Evolutionary conservation across 805 yeast species (phyloP).

Genomic region (Lipomyces yamanashiensis): DNA sequence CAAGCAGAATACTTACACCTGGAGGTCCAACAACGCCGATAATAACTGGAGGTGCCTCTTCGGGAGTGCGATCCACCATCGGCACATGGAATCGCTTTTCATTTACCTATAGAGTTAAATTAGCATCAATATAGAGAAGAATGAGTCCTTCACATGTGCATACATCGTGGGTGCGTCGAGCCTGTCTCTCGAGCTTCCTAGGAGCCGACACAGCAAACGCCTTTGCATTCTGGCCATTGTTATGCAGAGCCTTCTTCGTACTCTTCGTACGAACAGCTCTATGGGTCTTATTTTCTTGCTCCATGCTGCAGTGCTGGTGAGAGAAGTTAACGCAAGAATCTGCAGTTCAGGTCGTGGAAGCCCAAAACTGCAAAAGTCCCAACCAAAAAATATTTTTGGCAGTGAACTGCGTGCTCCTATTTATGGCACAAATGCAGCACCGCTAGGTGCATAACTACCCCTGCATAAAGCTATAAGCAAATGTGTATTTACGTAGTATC

Average conservation of each 20-base stretch:
- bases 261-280: conserved; percentile 51
- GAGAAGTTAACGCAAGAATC: neutral
- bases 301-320: conserved; percentile 37
- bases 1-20: conserved; percentile 52
- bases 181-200: conserved; percentile 80
- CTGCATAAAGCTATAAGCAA: conserved; percentile 1
- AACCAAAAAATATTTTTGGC: conserved; percentile 14
- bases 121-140: neutral
- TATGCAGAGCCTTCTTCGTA: conserved; percentile 53
- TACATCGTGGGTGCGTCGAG: conserved; percentile 79
- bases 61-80: conserved; percentile 96
- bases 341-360: neutral
- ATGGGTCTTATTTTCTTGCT: conserved; percentile 82
- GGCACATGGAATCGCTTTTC: conserved; percentile 93
- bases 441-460: neutral
- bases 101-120: conserved; percentile 46
- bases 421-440: neutral
- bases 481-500: neutral
- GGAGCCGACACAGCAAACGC: conserved; percentile 87
- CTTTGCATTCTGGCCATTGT: conserved; percentile 76
- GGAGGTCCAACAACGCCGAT: conserved; percentile 99
- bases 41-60: conserved; percentile 94
- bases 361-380: conserved; percentile 9
- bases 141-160: neutral
- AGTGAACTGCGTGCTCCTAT: neutral